Percentiles rank a stretch among this genome's conserved stretches.
These are phyloP conservation scores for Sanguinoderma infundibulare DNA, from an alignment of 1,284 basidiomycete species.

Conservation along the genomic window DNA sequence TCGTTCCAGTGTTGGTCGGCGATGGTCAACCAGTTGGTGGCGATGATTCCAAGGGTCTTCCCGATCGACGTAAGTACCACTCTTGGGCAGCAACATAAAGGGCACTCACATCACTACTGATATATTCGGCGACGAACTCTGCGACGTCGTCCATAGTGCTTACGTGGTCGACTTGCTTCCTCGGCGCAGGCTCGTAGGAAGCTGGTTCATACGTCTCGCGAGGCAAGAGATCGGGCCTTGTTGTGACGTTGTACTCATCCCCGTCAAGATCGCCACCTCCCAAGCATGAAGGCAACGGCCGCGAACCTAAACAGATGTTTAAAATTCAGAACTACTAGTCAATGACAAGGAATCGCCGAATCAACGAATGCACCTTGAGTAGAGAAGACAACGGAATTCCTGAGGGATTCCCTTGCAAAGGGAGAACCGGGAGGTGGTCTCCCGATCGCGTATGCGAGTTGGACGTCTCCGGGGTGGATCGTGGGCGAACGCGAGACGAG, in stretches of 20 bases:
- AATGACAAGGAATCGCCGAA: background rate
- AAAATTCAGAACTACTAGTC: background rate
- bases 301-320: slow-evolving; percentile 54
- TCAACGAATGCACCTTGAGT: slow-evolving; percentile 44
- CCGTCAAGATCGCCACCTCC: slow-evolving; percentile 73
- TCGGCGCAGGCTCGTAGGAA: slow-evolving; percentile 53
- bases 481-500: slow-evolving; percentile 67
- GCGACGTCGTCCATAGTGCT: slow-evolving; percentile 73
- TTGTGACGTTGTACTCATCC: slow-evolving; percentile 59
- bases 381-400: slow-evolving; percentile 65
- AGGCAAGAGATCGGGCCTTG: slow-evolving; percentile 24
- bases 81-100: background rate
- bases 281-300: slow-evolving; percentile 63
- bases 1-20: slow-evolving; percentile 59
- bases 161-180: slow-evolving; percentile 51
- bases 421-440: slow-evolving; percentile 53
- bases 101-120: slow-evolving; percentile 60
- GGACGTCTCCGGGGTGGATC: slow-evolving; percentile 73
- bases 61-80: background rate
- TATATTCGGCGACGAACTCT: slow-evolving; percentile 76
- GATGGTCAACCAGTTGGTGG: slow-evolving; percentile 64
- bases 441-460: slow-evolving; percentile 63
- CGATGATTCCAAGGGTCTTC: slow-evolving; percentile 65
- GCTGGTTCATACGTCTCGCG: slow-evolving; percentile 44
- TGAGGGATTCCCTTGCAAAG: slow-evolving; percentile 54